These are phyloP conservation scores for Hypomyces rosellus DNA, from an alignment of 2,329 filamentous ascomycete species.

Conservation along the genomic window DNA sequence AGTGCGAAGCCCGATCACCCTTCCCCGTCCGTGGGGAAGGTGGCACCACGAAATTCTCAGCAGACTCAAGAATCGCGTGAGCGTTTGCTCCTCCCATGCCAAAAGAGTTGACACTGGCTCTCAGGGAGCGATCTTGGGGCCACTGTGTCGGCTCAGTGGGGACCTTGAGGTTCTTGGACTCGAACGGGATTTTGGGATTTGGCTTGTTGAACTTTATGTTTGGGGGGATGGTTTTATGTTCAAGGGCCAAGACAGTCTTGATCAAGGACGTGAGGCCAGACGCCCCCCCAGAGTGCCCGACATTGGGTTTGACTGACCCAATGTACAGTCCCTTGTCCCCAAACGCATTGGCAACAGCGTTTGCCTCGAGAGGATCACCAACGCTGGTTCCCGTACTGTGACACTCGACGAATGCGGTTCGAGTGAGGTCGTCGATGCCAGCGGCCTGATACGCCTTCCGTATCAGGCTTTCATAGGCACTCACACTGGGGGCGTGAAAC, in stretches of 20 bases:
- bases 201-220: constrained; percentile 17
- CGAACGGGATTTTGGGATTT: not conserved
- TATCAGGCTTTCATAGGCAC: no score
- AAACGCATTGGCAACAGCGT: no score
- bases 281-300: constrained; percentile 26
- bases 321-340: constrained; percentile 3
- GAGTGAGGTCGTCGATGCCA: no score
- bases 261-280: constrained; percentile 24
- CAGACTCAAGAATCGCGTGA: constrained; percentile 15
- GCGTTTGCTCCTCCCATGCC: constrained; percentile 32
- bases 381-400: no score
- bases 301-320: constrained; percentile 21
- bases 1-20: not conserved
- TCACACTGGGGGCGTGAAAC: no score
- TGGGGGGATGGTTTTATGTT: constrained; percentile 20
- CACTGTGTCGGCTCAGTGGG: constrained; percentile 24
- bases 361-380: no score
- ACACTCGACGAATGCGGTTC: no score
- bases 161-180: constrained; percentile 22
- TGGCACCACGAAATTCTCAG: constrained; percentile 3
- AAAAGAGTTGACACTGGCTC: constrained; percentile 28
- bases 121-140: constrained; percentile 25
- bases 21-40: no score
- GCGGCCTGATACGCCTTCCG: no score
- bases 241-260: constrained; percentile 24